Percentiles rank a stretch among this genome's conserved stretches.
phyloP scores from a whole-genome alignment of 129 eudicot genomes.

The Helichrysum umbraculigerum region DNA sequence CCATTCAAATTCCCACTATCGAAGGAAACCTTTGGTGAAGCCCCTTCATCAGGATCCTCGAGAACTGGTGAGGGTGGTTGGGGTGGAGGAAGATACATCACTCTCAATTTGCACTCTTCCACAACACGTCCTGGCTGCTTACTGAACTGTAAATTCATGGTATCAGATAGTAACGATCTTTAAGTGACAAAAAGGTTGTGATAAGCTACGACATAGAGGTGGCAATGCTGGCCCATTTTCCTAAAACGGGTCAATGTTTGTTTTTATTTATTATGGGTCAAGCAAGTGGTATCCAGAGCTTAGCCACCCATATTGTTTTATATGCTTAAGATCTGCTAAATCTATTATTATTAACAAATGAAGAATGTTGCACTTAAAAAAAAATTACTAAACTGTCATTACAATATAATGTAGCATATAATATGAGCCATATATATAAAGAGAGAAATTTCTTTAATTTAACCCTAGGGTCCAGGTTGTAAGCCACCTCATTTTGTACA shows the following conservation, averaged over 20 bases:
- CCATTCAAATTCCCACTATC: constrained; percentile 48
- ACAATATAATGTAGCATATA: too few relatives aligned
- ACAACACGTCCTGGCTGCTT: constrained; percentile 68
- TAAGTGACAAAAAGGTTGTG: constrained; percentile 6
- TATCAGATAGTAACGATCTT: constrained; percentile 12
- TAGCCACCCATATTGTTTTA: background rate
- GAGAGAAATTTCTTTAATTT: too few relatives aligned
- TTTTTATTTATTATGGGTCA: constrained; percentile 60
- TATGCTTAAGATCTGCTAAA: background rate
- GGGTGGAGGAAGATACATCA: constrained; percentile 63
- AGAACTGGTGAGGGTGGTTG: constrained; percentile 52
- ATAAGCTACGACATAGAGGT: background rate
- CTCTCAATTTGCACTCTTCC: constrained; percentile 87
- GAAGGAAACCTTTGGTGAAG: constrained; percentile 37
- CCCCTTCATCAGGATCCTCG: constrained; percentile 67
- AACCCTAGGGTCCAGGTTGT: background rate
- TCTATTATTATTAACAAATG: background rate
- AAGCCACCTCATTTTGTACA: background rate
- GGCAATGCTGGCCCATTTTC: background rate
- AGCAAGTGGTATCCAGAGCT: background rate
- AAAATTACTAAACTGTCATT: background rate
- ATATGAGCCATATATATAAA: too few relatives aligned
- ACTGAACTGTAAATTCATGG: constrained; percentile 47
- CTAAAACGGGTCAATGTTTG: constrained; percentile 62
- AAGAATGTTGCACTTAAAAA: background rate